phyloP scores from a whole-genome alignment of 2,329 filamentous ascomycete genomes.

The Lachnellula suecica region DNA sequence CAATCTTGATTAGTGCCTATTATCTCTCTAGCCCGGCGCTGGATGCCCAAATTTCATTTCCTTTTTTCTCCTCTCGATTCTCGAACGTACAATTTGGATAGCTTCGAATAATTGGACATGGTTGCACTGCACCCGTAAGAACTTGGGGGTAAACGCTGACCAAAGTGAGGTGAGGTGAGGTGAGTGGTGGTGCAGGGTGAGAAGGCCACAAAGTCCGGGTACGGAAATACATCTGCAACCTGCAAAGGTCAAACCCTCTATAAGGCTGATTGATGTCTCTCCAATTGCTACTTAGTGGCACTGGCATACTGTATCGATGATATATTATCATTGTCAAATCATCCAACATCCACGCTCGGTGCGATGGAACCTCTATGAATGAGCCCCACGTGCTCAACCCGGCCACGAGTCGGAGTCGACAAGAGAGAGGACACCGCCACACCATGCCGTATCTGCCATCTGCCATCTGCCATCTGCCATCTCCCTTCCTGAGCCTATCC shows the following conservation, averaged over 20 bases:
- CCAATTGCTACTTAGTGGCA: neutral
- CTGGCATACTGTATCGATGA: too few species aligned
- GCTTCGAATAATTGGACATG: neutral
- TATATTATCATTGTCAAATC: too few species aligned
- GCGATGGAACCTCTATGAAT: neutral
- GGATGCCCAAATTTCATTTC: constrained; percentile 16
- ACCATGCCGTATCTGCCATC: neutral
- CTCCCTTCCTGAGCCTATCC: neutral
- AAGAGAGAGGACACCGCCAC: neutral
- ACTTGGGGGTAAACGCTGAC: neutral
- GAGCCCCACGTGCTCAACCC: neutral
- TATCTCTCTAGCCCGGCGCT: constrained; percentile 6
- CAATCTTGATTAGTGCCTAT: constrained; percentile 1
- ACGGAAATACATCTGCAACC: too few species aligned
- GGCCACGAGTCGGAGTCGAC: too few species aligned
- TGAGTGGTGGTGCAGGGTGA: too few species aligned
- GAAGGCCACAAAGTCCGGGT: too few species aligned
- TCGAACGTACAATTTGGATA: neutral
- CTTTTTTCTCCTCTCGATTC: constrained; percentile 6
- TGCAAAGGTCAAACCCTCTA: neutral
- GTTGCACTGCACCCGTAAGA: neutral
- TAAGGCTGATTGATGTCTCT: neutral
- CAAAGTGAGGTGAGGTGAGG: neutral
- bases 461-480: neutral
- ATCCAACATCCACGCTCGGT: neutral